Evolutionary conservation across 2,329 filamentous ascomycete species (phyloP).

Genomic region (Xylaria arbuscula): DNA sequence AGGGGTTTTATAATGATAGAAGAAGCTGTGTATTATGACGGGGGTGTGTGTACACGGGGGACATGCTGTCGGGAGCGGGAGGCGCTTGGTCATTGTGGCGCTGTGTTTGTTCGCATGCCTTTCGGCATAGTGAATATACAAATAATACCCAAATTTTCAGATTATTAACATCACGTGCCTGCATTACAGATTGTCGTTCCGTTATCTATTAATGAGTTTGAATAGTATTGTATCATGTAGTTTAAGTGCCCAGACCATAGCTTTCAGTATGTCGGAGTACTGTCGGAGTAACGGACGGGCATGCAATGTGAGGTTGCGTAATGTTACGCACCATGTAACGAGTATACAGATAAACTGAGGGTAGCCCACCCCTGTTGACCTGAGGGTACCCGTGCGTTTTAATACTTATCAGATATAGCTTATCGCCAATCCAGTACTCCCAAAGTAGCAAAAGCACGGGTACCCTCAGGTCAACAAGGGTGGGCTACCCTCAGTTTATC

Average conservation of each 20-base stretch:
- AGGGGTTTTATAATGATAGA: slow-evolving; percentile 29
- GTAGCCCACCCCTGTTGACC: too few relatives aligned
- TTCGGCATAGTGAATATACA: slow-evolving; percentile 34
- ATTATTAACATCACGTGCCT: slow-evolving; percentile 6
- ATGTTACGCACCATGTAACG: too few relatives aligned
- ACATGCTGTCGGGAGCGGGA: slow-evolving; percentile 21
- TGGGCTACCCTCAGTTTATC: too few relatives aligned
- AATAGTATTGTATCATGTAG: not conserved
- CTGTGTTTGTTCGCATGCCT: slow-evolving; percentile 30
- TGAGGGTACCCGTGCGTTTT: too few relatives aligned
- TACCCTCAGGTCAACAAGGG: not conserved
- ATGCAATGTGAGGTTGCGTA: too few relatives aligned
- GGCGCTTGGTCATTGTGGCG: slow-evolving; percentile 34
- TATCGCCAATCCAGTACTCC: too few relatives aligned
- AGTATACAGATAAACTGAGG: too few relatives aligned
- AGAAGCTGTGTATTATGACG: slow-evolving; percentile 25
- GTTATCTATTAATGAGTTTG: not conserved
- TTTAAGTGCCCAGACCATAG: too few relatives aligned
- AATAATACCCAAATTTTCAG: slow-evolving; percentile 33
- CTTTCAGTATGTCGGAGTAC: too few relatives aligned
- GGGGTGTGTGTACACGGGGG: slow-evolving; percentile 25
- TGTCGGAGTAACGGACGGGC: too few relatives aligned
- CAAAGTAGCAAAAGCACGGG: too few relatives aligned
- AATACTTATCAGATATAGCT: too few relatives aligned
- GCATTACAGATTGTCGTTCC: not conserved